A percentile compares a stretch with the other conserved stretches of the same genome.
These are phyloP conservation scores for Niebla homalea DNA, from an alignment of 495 filamentous ascomycete genomes.

Conservation along the genomic window DNA sequence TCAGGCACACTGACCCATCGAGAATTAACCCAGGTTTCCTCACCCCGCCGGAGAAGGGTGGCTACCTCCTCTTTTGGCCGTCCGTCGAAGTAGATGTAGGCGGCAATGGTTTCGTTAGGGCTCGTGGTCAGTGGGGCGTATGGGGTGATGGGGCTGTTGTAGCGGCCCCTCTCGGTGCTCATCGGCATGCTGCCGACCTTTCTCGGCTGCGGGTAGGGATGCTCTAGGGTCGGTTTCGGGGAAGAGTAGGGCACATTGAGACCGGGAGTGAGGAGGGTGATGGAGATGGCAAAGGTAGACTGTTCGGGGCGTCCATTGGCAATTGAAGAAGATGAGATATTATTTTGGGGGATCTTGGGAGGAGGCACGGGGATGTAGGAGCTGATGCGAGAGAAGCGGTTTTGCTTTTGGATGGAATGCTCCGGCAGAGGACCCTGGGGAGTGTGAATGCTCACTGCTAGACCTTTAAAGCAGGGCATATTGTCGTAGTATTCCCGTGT, in stretches of 20 bases:
- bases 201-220: slow-evolving; percentile 66
- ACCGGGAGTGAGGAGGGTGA: slow-evolving; percentile 82
- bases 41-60: slow-evolving; percentile 79
- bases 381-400: slow-evolving; percentile 78
- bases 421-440: slow-evolving; percentile 79
- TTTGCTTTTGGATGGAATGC: slow-evolving; percentile 88
- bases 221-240: slow-evolving; percentile 55
- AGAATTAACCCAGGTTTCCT: slow-evolving; percentile 98
- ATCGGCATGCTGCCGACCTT: slow-evolving; percentile 56
- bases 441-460: slow-evolving; percentile 91
- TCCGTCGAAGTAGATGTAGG: slow-evolving; percentile 98
- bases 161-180: slow-evolving; percentile 39
- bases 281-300: slow-evolving; percentile 90
- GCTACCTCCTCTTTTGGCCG: slow-evolving; percentile 93
- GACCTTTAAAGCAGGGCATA: slow-evolving; percentile 97
- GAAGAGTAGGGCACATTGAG: slow-evolving; percentile 81
- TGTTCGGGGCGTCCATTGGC: slow-evolving; percentile 54
- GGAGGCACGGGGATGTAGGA: slow-evolving; percentile 93
- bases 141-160: slow-evolving; percentile 49
- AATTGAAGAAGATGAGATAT: slow-evolving; percentile 33
- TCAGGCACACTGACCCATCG: slow-evolving; percentile 91
- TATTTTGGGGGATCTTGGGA: slow-evolving; percentile 54
- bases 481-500: background rate
- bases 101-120: slow-evolving; percentile 89
- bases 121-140: slow-evolving; percentile 83